Conservation (phyloP, 768 basidiomycete species). For the Suillus brevipes region DNA sequence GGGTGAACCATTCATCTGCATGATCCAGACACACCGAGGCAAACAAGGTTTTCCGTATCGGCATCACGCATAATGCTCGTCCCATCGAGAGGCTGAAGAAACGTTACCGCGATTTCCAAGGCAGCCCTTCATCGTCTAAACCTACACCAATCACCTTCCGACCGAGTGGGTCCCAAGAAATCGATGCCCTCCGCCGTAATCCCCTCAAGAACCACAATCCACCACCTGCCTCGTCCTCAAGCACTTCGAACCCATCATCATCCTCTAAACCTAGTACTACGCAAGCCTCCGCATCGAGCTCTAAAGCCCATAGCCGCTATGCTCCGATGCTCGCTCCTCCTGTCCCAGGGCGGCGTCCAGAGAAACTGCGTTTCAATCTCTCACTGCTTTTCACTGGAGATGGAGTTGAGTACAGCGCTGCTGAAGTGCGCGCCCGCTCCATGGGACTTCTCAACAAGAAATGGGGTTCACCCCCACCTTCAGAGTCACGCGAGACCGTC, state of each 20-base stretch:
- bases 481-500: conserved; percentile 36
- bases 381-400: conserved; percentile 73
- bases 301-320: conserved; percentile 47
- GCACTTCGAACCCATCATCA: conserved; percentile 14
- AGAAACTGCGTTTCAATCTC: conserved; percentile 70
- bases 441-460: conserved; percentile 85
- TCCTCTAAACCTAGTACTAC: conserved; percentile 22
- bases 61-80: conserved; percentile 77
- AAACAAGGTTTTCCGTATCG: conserved; percentile 76
- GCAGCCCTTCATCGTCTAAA: conserved; percentile 39
- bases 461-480: conserved; percentile 68
- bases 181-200: conserved; percentile 33
- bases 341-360: conserved; percentile 65
- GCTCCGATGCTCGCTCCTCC: conserved; percentile 73
- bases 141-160: conserved; percentile 26
- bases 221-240: conserved; percentile 34
- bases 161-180: conserved; percentile 27
- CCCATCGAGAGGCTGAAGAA: conserved; percentile 84
- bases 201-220: conserved; percentile 39
- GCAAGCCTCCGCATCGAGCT: conserved; percentile 36
- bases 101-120: conserved; percentile 78
- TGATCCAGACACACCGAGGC: conserved; percentile 72
- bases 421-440: conserved; percentile 79
- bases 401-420: conserved; percentile 78
- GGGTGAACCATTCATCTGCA: conserved; percentile 4